Percentiles rank a stretch among this genome's conserved stretches.
Evolutionary conservation across 768 basidiomycete genomes (phyloP).

Genomic region (Suillus hirtellus): DNA sequence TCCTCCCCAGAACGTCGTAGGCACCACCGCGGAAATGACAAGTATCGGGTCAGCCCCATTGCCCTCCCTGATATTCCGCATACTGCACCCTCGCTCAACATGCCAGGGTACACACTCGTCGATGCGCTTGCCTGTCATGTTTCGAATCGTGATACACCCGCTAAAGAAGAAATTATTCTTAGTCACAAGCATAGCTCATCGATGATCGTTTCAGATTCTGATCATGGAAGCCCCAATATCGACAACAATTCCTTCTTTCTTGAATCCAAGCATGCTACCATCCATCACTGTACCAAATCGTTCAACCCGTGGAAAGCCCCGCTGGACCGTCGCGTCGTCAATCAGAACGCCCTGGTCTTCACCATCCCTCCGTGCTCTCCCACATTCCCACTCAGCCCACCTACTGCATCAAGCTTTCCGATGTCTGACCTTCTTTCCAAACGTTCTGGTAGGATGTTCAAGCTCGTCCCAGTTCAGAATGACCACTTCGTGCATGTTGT

Average conservation of each 20-base stretch:
- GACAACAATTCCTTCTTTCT: background rate
- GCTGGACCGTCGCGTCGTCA: background rate
- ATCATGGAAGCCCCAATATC: background rate
- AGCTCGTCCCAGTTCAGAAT: slow-evolving; percentile 18
- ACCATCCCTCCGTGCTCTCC: slow-evolving; percentile 12
- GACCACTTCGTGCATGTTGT: slow-evolving; percentile 20
- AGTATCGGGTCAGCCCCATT: background rate
- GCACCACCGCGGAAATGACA: background rate
- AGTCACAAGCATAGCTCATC: slow-evolving; percentile 5
- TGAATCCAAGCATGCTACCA: background rate
- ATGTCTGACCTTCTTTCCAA: slow-evolving; percentile 16
- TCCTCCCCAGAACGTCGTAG: background rate
- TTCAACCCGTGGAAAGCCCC: background rate
- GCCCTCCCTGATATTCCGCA: background rate
- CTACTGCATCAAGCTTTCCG: slow-evolving; percentile 10
- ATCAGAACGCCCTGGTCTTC: background rate
- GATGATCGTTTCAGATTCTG: slow-evolving; percentile 13
- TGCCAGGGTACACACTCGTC: background rate
- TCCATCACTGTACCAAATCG: background rate
- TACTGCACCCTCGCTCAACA: background rate
- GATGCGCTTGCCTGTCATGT: background rate
- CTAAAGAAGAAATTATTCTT: background rate
- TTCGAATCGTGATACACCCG: background rate
- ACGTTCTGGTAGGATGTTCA: slow-evolving; percentile 20
- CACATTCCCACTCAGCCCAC: slow-evolving; percentile 20